These are phyloP conservation scores for Nemania diffusa DNA, from an alignment of 2,329 filamentous ascomycete species.

Conservation along the genomic window DNA sequence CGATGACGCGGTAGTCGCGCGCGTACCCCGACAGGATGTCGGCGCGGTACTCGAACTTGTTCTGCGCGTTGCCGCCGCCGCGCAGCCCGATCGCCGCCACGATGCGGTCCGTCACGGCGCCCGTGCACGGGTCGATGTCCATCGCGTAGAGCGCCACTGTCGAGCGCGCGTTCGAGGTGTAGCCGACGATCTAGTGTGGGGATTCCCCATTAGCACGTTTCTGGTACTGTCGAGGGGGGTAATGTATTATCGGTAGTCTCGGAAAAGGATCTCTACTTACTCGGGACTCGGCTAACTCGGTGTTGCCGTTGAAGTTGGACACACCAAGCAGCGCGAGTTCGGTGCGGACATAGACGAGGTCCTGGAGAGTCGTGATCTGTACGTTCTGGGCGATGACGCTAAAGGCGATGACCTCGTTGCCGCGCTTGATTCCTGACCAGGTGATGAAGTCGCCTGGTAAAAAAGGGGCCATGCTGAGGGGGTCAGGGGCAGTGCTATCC, in stretches of 20 bases:
- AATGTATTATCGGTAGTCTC: too few species aligned
- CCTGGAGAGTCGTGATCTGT: conserved; percentile 49
- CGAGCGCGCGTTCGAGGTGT: conserved; percentile 49
- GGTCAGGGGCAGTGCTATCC: conserved; percentile 49
- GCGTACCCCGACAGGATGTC: conserved; percentile 50
- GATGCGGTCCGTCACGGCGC: conserved; percentile 49
- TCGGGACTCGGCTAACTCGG: conserved; percentile 51
- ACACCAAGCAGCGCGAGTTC: conserved; percentile 52
- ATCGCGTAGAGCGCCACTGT: conserved; percentile 51
- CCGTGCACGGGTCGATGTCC: conserved; percentile 53
- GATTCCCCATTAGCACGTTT: conserved; percentile 10
- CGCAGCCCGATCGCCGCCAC: conserved; percentile 49
- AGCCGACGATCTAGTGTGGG: conserved; percentile 47
- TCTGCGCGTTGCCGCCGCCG: conserved; percentile 49
- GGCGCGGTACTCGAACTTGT: conserved; percentile 52
- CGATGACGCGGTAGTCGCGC: conserved; percentile 50
- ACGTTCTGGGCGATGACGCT: conserved; percentile 53
- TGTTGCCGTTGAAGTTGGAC: conserved; percentile 50
- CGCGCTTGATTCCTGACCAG: conserved; percentile 49
- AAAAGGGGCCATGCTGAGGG: conserved; percentile 52
- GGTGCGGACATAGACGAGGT: conserved; percentile 51
- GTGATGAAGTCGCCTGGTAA: conserved; percentile 52
- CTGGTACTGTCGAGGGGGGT: too few species aligned
- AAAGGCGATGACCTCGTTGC: conserved; percentile 50
- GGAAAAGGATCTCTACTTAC: conserved; percentile 38